A percentile compares a stretch with the other conserved stretches of the same genome.
phyloP scores from a whole-genome alignment of 73 alveolate genomes.

The Paraurostyla sp. region DNA sequence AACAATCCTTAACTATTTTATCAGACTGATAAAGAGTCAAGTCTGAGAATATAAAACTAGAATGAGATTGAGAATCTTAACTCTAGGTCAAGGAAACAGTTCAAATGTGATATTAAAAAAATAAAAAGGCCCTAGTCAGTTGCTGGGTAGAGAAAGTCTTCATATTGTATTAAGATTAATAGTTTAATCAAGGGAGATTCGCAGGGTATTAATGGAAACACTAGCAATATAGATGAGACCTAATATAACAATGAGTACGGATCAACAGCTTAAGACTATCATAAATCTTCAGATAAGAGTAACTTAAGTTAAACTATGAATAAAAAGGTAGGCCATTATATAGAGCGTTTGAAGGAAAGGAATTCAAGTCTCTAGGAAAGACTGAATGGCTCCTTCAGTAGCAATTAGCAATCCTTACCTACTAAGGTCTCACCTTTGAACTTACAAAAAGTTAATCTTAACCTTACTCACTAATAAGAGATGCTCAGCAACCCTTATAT shows the following conservation, averaged over 20 bases:
- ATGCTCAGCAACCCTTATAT: constrained; percentile 9
- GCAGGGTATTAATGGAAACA: background rate
- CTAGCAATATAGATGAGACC: constrained; percentile 7
- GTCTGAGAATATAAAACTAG: background rate
- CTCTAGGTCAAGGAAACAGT: background rate
- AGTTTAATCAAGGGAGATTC: background rate
- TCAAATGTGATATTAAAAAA: constrained; percentile 27
- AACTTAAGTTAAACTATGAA: background rate
- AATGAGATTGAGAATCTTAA: background rate
- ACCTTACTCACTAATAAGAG: background rate
- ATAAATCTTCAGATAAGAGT: background rate
- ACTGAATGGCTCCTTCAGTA: constrained; percentile 46
- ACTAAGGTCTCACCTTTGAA: constrained; percentile 11
- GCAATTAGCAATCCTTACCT: background rate
- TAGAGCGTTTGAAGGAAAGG: constrained; percentile 20
- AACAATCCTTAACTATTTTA: background rate
- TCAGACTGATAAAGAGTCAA: background rate
- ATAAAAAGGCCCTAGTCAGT: constrained; percentile 53
- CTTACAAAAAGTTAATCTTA: background rate
- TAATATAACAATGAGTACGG: constrained; percentile 37
- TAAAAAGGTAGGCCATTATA: constrained; percentile 44
- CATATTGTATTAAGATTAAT: constrained; percentile 21
- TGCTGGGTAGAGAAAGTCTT: constrained; percentile 35
- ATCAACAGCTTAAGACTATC: constrained; percentile 12
- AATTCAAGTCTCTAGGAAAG: constrained; percentile 42